Base-by-base conservation (phyloP, 2,329 filamentous ascomycete genomes). In the Clonostachys chloroleuca region DNA sequence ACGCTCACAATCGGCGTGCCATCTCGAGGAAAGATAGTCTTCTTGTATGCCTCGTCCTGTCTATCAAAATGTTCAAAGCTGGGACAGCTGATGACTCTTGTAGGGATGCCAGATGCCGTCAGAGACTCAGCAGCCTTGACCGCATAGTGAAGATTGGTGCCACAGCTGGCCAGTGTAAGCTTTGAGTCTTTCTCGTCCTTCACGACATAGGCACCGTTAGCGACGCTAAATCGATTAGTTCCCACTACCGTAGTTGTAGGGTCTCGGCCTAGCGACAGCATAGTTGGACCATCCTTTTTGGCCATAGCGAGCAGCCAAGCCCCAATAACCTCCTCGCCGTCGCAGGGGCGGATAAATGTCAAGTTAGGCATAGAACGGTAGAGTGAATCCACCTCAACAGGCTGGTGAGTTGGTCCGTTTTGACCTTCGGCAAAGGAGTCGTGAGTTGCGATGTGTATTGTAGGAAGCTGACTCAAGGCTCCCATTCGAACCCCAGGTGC, bases 281-380 rank as follows among this genome's bases (percentile, higher is more conserved):
- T 42, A n/a, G 40, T 16, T 14, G 40, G 40, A 8, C 40, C 44
- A 16, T 17, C 30, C 3, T 14, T 20, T 39, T 46, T 49, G 7
- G 46, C 41, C 20, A 50, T 37, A 34, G 52, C 54, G 13, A 52
- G 45, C 9, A 53, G 46, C 58, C 57, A 78, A 3, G 74, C 75
- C 14, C 74, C 75, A 12, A 70, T 68, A 1, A 63, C 64, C 55
- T 81, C 77, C 52, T 80, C 75, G 42, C 66, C 68, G 47, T 81
- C 77, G n/a, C 67, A 66, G 0, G 77, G 77, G 1, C 77, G 71
- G 44, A 80, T 74, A 53, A 77, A 79, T 1, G 73, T 58, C 1
- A 80, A 49, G 49, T 79, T 77, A 0, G 76, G 77, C 76, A 80
- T 79, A 7, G 77, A 69, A 3, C 77, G 71, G 52, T 73, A 80